Base-by-base conservation (phyloP, 2,329 filamentous ascomycete genomes). In the Elsinoe batatas region DNA sequence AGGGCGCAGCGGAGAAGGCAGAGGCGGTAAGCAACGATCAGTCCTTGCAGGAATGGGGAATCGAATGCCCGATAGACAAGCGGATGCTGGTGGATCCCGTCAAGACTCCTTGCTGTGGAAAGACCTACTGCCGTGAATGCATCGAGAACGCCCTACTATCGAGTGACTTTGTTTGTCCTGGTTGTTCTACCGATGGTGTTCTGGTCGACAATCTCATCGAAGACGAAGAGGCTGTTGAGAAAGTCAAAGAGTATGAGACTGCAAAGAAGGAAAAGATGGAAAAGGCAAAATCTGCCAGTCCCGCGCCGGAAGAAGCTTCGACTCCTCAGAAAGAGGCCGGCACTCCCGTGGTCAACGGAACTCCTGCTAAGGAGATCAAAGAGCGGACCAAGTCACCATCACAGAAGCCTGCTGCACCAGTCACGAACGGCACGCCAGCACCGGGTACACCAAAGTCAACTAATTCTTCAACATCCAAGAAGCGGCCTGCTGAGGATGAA, bases 51-150 rank as follows among this genome's bases (percentile, higher is more conserved):
- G 87, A 93, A 71, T 85, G 82, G 66, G 91, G 91, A 62, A 77
- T 98, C 68, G 86, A 93, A 72, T 98, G 93, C 78, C 81, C 90
- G 62, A 87, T 97, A 79, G 93, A 97, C 83, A 94, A 94, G 75
- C 91, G 88, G 73, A 85, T 95, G 81, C 96, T 97, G 76, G 85
- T 94, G 83, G 89, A 96, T 72, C 91, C 93, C 80, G 93, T 94
- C 80, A 95, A 95, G 82, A 97, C 93, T 68, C 91, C 93, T 63
- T 98, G 93, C 81, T 98, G 93, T 79, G 82, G 87, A 76, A 94
- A 87, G 81, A 96, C 91, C 69, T 98, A 95, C 79, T 98, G 93
- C 80, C 93, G 93, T 82, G 90, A 96, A 71, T 98, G 93, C 85
- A 96, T 98, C 75, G 94, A 93, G 71, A 95, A 95, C 81, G 88